These are phyloP conservation scores for Takashimella tepidaria DNA, from an alignment of 1,284 basidiomycete genomes.

Conservation along the genomic window DNA sequence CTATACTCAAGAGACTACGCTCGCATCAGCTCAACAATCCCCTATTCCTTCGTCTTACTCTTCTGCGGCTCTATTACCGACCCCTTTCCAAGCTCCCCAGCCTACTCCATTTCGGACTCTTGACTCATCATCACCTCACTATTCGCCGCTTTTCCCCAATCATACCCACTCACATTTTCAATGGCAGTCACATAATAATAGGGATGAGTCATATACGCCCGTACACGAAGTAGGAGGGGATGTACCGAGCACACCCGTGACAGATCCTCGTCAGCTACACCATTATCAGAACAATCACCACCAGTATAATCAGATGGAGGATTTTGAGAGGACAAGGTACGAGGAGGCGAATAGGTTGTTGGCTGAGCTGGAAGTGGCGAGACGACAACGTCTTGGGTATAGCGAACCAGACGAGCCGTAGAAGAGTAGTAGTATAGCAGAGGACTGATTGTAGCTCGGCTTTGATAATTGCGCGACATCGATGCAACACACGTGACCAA, in stretches of 20 bases:
- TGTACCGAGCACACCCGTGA: neutral
- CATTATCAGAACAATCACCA: neutral
- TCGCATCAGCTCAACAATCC: no score
- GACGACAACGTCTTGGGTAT: constrained; percentile 11
- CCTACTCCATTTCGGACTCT: neutral
- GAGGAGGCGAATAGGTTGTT: constrained; percentile 43
- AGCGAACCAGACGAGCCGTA: neutral
- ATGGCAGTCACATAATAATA: no score
- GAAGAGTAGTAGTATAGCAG: neutral
- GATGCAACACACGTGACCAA: no score
- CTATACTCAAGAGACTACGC: no score
- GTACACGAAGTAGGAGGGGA: neutral
- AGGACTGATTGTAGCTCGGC: neutral
- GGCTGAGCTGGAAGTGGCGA: constrained; percentile 36
- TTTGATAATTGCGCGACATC: no score
- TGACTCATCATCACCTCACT: neutral
- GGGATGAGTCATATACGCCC: neutral
- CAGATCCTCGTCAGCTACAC: neutral
- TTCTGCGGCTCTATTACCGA: neutral
- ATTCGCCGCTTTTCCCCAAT: neutral
- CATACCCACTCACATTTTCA: no score
- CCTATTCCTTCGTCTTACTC: neutral
- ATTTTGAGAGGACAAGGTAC: constrained; percentile 28
- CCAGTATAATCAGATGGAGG: constrained; percentile 3
- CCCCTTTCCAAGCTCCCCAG: neutral